These are phyloP conservation scores for Moricandia arvensis DNA, from an alignment of 345 rosid species.

Conservation along the genomic window DNA sequence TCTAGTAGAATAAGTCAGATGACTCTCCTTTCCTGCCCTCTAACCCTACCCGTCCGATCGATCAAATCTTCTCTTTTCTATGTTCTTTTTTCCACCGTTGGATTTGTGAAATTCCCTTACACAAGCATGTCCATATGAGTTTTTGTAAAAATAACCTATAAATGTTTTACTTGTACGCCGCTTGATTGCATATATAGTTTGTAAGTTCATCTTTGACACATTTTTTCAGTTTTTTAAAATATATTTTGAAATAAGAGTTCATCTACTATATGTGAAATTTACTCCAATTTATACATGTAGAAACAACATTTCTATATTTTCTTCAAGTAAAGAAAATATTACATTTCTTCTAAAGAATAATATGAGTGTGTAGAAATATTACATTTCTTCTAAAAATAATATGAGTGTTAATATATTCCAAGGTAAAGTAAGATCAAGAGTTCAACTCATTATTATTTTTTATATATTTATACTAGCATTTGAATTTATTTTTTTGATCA, in stretches of 20 bases:
- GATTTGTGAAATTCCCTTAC: conserved; percentile 5
- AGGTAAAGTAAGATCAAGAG: too few relatives aligned
- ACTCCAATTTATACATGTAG: too few relatives aligned
- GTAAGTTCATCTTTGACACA: background rate
- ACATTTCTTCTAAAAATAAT: too few relatives aligned
- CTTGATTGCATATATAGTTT: background rate
- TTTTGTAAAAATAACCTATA: background rate
- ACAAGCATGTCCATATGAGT: background rate
- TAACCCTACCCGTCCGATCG: conserved; percentile 34
- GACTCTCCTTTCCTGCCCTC: conserved; percentile 19
- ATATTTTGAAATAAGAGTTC: too few relatives aligned
- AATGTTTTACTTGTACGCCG: background rate
- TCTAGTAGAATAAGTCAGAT: background rate
- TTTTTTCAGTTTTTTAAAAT: background rate
- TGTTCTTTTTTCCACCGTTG: background rate
- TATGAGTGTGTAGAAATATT: too few relatives aligned
- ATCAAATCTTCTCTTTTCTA: background rate
- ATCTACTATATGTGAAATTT: too few relatives aligned
- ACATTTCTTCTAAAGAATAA: background rate
- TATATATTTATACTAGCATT: background rate
- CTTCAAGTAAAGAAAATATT: background rate
- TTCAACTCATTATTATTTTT: background rate
- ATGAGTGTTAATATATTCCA: too few relatives aligned
- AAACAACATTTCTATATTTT: too few relatives aligned
- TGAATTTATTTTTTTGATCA: too few relatives aligned